These are phyloP conservation scores for Talinum fruticosum DNA, from an alignment of 148 eudicot species.

Conservation along the genomic window DNA sequence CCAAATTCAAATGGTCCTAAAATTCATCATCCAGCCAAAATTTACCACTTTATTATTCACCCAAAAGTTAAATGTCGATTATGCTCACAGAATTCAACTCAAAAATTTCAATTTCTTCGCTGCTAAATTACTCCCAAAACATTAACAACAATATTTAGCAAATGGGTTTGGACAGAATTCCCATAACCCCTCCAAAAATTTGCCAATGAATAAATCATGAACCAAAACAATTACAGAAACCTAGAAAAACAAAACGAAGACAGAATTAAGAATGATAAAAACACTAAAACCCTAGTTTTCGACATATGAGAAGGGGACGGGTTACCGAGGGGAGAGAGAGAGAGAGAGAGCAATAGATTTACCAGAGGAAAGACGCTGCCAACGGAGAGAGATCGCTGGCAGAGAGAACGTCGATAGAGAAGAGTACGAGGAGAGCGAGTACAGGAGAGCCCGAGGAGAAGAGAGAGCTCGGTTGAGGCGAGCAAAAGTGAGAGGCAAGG, in stretches of 20 bases:
- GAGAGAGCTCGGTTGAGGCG: too few relatives aligned
- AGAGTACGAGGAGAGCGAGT: too few relatives aligned
- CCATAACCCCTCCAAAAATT: neutral
- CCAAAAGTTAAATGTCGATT: neutral
- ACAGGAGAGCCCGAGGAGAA: too few relatives aligned
- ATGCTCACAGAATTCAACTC: neutral
- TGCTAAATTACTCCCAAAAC: neutral
- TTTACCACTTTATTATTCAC: neutral
- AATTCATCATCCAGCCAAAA: neutral
- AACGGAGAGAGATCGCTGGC: too few relatives aligned
- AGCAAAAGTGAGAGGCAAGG: too few relatives aligned
- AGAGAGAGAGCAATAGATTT: too few relatives aligned
- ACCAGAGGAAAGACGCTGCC: too few relatives aligned
- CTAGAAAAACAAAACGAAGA: neutral
- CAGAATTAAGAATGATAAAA: neutral
- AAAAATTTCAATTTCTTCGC: neutral
- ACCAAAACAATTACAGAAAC: neutral
- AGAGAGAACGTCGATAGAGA: too few relatives aligned
- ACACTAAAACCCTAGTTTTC: too few relatives aligned
- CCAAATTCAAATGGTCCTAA: neutral
- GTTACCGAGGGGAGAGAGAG: too few relatives aligned
- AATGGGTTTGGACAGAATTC: neutral
- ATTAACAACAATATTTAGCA: neutral
- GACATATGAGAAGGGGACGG: too few relatives aligned
- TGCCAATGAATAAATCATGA: neutral